phyloP scores from a whole-genome alignment of 75 land plant genomes.

The Chamaecyparis obtusa region DNA sequence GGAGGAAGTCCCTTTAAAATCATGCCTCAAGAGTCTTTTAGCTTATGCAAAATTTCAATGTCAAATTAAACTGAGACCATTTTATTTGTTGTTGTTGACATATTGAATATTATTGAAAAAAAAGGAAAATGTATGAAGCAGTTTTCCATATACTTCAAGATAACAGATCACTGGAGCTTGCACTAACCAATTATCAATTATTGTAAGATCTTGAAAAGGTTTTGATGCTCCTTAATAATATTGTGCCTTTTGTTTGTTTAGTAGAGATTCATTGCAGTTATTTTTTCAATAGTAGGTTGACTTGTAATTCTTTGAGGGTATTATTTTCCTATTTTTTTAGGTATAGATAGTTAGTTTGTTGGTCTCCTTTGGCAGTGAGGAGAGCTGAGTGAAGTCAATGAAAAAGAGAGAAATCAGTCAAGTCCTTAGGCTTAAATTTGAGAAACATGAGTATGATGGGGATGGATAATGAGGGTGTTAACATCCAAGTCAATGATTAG shows the following conservation, averaged over 20 bases:
- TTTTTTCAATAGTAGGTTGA: background rate
- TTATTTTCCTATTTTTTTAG: too few species aligned
- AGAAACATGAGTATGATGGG: too few species aligned
- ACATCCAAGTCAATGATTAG: too few species aligned
- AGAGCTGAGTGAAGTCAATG: too few species aligned
- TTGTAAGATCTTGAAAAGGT: constrained; percentile 46
- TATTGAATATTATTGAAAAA: background rate
- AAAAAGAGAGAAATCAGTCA: too few species aligned
- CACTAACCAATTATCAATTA: constrained; percentile 40
- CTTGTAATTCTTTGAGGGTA: constrained; percentile 2
- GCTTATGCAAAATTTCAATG: background rate
- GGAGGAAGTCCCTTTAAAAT: too few species aligned
- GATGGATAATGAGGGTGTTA: too few species aligned
- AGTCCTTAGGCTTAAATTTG: too few species aligned
- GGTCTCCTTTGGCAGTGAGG: too few species aligned
- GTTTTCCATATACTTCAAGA: constrained; percentile 38
- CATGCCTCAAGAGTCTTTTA: background rate
- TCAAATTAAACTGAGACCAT: background rate
- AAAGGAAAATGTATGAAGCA: constrained; percentile 45
- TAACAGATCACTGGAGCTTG: constrained; percentile 33
- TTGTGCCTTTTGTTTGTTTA: background rate
- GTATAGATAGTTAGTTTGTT: too few species aligned
- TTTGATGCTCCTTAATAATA: background rate
- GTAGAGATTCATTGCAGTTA: background rate
- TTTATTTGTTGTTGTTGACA: background rate